Evolutionary conservation across 139 green algal species (phyloP).

Genomic region (Chlamydomonas sphaeroides): DNA sequence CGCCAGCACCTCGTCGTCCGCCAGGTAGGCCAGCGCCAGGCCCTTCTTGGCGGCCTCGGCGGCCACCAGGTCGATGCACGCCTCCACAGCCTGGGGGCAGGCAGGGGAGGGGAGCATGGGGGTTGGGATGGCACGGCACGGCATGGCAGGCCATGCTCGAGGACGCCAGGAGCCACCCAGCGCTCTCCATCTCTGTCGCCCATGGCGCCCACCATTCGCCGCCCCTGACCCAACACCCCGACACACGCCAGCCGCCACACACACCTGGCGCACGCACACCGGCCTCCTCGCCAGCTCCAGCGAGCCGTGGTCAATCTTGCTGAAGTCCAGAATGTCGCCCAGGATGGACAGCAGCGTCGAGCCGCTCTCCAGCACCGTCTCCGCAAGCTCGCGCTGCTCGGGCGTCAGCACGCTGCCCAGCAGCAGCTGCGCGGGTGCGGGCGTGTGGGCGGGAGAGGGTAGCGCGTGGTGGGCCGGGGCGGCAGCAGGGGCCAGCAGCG

Average conservation of each 20-base stretch:
- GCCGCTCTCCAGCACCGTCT: conserved; percentile 73
- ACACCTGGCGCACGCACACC: conserved; percentile 17
- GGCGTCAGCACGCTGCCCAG: conserved; percentile 71
- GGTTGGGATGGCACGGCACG: background rate
- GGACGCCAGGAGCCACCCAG: background rate
- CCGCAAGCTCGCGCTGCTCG: conserved; percentile 83
- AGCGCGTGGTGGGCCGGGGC: no score
- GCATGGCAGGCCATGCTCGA: background rate
- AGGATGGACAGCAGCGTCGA: conserved; percentile 33
- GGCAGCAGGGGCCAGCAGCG: no score
- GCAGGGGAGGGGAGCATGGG: background rate
- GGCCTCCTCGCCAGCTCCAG: conserved; percentile 46
- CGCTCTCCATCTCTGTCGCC: no score
- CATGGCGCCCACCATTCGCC: no score
- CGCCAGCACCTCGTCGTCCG: conserved; percentile 15
- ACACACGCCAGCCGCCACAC: no score
- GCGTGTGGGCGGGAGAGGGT: no score
- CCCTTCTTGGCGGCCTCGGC: conserved; percentile 52
- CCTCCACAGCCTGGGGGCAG: conserved; percentile 30
- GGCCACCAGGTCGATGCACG: conserved; percentile 52
- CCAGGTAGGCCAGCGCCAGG: conserved; percentile 40
- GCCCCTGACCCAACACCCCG: no score
- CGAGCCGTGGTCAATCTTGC: conserved; percentile 48
- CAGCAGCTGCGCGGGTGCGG: conserved; percentile 74
- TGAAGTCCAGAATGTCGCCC: conserved; percentile 88